Base-by-base conservation (phyloP, 2,329 filamentous ascomycete genomes). In the Xylaria sp. region DNA sequence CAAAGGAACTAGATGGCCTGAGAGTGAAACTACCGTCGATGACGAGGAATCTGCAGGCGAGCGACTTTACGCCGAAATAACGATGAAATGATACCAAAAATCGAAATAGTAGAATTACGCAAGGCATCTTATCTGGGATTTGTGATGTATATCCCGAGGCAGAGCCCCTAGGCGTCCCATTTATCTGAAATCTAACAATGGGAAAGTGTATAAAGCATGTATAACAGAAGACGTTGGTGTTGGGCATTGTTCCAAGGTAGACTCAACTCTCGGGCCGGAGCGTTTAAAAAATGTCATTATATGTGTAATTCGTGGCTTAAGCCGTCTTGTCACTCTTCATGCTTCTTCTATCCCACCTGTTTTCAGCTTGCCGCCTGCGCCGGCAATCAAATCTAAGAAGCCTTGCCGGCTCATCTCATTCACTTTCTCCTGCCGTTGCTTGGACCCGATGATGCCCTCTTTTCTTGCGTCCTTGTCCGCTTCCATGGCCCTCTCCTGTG, bases 371-470 rank as follows among this genome's bases (percentile, higher is more conserved):
- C 88, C 87, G 12, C 89, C 88, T 23, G 88, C 88, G 1, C 86
- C 87, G 3, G 89, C 88, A 79, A 99, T 97, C 80, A 98, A 82
- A 70, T 98, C 95, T 80, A 99, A 82, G 83, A 98, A 99, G 0
- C 95, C 94, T 83, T 98, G 93, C 84, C 97, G 97, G 80, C 92
- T 97, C 91, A 99, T 96, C 85, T 98, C 94, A 73, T 93, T 96
- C 62, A 97, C 86, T 83, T 92, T 94, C 82, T 97, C 94, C 82
- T 97, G 92, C 73, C 94, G 89, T 80, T 92, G 89, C 70, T 87
- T 88, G 77, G 94, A 89, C 1, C 95, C 95, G 39, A 97, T 87
- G 0, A 97, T 84, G 3, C 94, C 92, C 69, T 91, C 88, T 74
- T 89, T 89, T 80, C 88, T 88, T 58, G 89, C 87, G 73, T 89